These are phyloP conservation scores for Pelargonium myrrhifolium DNA, from an alignment of 441 rosid genomes.

Conservation along the genomic window DNA sequence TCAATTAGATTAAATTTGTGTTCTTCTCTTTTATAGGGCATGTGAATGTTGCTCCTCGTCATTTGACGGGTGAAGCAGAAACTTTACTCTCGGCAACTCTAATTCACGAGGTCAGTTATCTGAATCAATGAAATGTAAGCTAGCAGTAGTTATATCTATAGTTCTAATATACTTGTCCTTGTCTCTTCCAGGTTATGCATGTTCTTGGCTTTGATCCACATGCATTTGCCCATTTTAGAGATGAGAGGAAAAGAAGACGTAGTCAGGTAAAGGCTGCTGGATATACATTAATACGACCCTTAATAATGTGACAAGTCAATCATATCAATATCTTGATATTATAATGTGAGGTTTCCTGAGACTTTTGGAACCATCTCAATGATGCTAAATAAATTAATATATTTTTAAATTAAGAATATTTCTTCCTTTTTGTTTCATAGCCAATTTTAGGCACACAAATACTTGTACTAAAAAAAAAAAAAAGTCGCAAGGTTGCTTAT, in stretches of 20 bases:
- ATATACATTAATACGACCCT: background rate
- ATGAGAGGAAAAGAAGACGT: conserved; percentile 95
- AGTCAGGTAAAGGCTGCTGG: conserved; percentile 46
- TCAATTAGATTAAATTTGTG: conserved; percentile 11
- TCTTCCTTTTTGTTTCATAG: background rate
- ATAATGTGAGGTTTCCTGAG: background rate
- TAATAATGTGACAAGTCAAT: background rate
- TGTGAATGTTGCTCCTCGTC: conserved; percentile 99
- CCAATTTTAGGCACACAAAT: background rate
- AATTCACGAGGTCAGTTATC: conserved; percentile 67
- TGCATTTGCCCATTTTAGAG: conserved; percentile 97
- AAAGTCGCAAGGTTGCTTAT: background rate
- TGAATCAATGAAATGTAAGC: conserved; percentile 12
- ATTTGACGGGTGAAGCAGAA: conserved; percentile 95
- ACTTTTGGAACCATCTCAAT: background rate
- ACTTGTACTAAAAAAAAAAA: background rate
- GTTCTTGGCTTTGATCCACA: conserved; percentile 99
- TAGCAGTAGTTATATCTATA: conserved; percentile 5
- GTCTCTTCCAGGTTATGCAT: conserved; percentile 73
- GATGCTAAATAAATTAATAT: background rate
- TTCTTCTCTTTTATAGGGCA: conserved; percentile 50
- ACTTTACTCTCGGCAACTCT: conserved; percentile 94
- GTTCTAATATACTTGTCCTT: conserved; percentile 12
- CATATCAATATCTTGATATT: background rate
- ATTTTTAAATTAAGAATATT: background rate